Percentiles rank a stretch among this genome's conserved stretches.
Evolutionary conservation across 2,329 filamentous ascomycete genomes (phyloP).

Genomic region (Epichloe aotearoae): DNA sequence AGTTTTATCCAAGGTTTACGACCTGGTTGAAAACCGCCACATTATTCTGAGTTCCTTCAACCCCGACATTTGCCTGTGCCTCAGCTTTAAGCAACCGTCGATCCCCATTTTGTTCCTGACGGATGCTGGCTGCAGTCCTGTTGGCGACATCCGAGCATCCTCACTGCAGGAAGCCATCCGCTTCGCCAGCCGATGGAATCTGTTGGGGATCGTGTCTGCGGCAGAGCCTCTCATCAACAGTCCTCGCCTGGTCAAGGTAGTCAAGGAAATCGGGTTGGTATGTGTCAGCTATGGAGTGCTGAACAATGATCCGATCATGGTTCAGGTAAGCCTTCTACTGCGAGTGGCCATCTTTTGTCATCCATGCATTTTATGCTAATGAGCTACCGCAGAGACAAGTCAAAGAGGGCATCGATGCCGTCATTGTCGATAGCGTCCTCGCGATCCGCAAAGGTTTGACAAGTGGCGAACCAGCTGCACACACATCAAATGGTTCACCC

Average conservation of each 20-base stretch:
- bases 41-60: constrained; percentile 97
- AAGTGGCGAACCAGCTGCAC: constrained; percentile 13
- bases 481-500: not conserved
- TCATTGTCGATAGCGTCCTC: constrained; percentile 91
- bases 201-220: constrained; percentile 82
- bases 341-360: not conserved
- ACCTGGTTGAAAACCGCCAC: constrained; percentile 67
- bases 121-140: constrained; percentile 67
- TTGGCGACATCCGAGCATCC: constrained; percentile 80
- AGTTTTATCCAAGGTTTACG: constrained; percentile 80
- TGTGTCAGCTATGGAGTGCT: constrained; percentile 87
- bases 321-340: constrained; percentile 46
- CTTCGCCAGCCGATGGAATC: constrained; percentile 88
- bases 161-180: constrained; percentile 91
- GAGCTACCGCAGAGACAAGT: constrained; percentile 58
- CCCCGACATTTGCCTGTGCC: constrained; percentile 84
- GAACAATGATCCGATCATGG: constrained; percentile 79
- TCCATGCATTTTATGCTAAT: constrained; percentile 3
- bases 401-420: constrained; percentile 89
- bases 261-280: constrained; percentile 87
- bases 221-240: constrained; percentile 81
- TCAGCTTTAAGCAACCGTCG: constrained; percentile 94
- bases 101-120: constrained; percentile 93
- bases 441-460: constrained; percentile 86
- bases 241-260: constrained; percentile 76